Evolutionary conservation across 768 basidiomycete genomes (phyloP).

Genomic region (Austroboletus eburneus): DNA sequence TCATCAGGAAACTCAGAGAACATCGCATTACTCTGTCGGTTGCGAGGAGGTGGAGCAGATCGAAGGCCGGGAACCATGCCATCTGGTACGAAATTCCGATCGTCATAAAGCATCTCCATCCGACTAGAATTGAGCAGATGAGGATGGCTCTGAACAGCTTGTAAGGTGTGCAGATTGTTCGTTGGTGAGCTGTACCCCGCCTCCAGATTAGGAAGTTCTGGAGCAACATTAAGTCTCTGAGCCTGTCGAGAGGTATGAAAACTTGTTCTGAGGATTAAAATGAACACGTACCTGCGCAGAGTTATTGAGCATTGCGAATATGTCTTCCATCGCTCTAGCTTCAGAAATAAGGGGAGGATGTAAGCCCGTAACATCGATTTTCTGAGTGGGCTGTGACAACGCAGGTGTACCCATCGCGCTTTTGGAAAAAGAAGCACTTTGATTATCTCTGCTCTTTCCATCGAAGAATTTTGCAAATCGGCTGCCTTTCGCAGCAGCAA

Average conservation of each 20-base stretch:
- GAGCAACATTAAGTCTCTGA: conserved; percentile 22
- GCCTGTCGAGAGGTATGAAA: conserved; percentile 21
- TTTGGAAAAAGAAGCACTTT: conserved; percentile 32
- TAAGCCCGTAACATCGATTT: conserved; percentile 41
- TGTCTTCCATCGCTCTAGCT: conserved; percentile 68
- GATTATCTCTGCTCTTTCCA: conserved; percentile 52
- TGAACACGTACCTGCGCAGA: conserved; percentile 60
- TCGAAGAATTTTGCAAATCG: conserved; percentile 88
- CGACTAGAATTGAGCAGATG: conserved; percentile 41
- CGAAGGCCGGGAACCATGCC: conserved; percentile 84
- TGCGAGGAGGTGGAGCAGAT: conserved; percentile 57
- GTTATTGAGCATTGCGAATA: conserved; percentile 76
- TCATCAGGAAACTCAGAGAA: conserved; percentile 66
- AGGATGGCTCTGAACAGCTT: conserved; percentile 41
- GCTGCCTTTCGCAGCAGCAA: conserved; percentile 64
- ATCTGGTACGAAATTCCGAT: conserved; percentile 76
- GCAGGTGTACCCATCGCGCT: conserved; percentile 36
- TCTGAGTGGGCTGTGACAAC: conserved; percentile 46
- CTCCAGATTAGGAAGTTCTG: conserved; percentile 25
- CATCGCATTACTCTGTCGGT: conserved; percentile 49
- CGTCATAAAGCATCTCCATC: conserved; percentile 69
- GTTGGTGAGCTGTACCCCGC: conserved; percentile 21
- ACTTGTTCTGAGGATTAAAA: not conserved
- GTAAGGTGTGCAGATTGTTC: conserved; percentile 35
- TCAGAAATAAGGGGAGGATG: conserved; percentile 40